phyloP scores from a whole-genome alignment of 1,284 basidiomycete species.

The Erythrobasidium hasegawianum region DNA sequence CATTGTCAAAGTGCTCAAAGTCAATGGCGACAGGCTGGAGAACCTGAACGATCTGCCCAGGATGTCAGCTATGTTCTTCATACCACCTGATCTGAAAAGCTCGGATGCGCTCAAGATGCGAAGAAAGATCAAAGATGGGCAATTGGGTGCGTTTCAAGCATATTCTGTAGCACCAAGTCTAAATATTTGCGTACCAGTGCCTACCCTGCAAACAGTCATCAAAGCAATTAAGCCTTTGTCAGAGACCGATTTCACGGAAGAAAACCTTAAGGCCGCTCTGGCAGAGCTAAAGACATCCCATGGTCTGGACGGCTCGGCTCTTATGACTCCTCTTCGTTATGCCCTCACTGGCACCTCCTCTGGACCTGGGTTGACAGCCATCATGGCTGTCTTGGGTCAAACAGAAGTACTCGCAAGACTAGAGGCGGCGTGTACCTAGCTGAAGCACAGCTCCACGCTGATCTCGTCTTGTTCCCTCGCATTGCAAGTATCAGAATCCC shows the following conservation, averaged over 20 bases:
- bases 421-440: background rate
- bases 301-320: slow-evolving; percentile 51
- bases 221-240: background rate
- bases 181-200: background rate
- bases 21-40: slow-evolving; percentile 61
- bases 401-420: slow-evolving; percentile 41
- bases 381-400: slow-evolving; percentile 53
- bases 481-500: too few species aligned
- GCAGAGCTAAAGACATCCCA: background rate
- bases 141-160: slow-evolving; percentile 56
- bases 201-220: background rate
- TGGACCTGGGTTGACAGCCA: slow-evolving; percentile 56
- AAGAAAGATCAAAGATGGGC: slow-evolving; percentile 51
- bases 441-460: too few species aligned
- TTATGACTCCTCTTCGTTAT: slow-evolving; percentile 69
- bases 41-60: slow-evolving; percentile 65
- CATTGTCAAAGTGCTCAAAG: background rate
- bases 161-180: too few species aligned
- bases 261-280: slow-evolving; percentile 7
- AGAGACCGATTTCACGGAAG: background rate
- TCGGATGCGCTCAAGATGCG: slow-evolving; percentile 60
- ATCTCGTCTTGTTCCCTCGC: too few species aligned
- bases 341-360: slow-evolving; percentile 68
- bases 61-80: slow-evolving; percentile 70
- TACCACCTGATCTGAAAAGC: slow-evolving; percentile 59